phyloP scores from a whole-genome alignment of 495 filamentous ascomycete genomes.

The Aspergillus diversus region DNA sequence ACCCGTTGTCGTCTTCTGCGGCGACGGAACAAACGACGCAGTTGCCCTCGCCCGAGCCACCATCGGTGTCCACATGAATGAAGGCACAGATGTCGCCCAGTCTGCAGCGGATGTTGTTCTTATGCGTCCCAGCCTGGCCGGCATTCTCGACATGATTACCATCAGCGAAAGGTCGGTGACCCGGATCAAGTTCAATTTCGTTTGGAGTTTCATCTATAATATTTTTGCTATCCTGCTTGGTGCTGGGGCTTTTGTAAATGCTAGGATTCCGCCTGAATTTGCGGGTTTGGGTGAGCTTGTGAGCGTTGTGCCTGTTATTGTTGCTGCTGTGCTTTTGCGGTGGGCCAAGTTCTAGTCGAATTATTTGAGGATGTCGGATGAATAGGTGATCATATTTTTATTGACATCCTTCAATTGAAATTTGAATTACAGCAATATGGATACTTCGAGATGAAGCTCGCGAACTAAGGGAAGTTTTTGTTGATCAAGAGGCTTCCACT shows the following conservation, averaged over 20 bases:
- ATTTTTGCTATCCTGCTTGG: constrained; percentile 70
- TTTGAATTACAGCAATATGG: no score
- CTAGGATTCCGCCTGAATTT: constrained; percentile 70
- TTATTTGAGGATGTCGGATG: no score
- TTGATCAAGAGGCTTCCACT: no score
- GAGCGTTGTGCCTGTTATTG: constrained; percentile 75
- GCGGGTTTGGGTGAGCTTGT: constrained; percentile 79
- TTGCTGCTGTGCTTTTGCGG: constrained; percentile 54
- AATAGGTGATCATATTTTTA: no score
- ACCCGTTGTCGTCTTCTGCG: constrained; percentile 65
- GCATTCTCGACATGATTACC: constrained; percentile 62
- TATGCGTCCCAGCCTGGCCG: constrained; percentile 57
- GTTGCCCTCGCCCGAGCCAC: constrained; percentile 72
- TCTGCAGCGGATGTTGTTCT: constrained; percentile 73
- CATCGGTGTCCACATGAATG: constrained; percentile 70
- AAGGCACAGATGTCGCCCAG: constrained; percentile 65
- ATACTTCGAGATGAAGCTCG: no score
- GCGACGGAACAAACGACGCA: constrained; percentile 84
- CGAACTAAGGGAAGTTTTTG: no score
- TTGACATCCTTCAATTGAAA: no score
- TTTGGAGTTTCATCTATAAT: constrained; percentile 77
- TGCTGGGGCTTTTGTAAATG: constrained; percentile 67
- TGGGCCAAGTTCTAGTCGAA: constrained; percentile 35
- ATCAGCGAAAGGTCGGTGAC: constrained; percentile 56
- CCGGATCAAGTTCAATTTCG: constrained; percentile 72